Conservation (phyloP, 2,329 filamentous ascomycete genomes). For the Juglanconis sp. region DNA sequence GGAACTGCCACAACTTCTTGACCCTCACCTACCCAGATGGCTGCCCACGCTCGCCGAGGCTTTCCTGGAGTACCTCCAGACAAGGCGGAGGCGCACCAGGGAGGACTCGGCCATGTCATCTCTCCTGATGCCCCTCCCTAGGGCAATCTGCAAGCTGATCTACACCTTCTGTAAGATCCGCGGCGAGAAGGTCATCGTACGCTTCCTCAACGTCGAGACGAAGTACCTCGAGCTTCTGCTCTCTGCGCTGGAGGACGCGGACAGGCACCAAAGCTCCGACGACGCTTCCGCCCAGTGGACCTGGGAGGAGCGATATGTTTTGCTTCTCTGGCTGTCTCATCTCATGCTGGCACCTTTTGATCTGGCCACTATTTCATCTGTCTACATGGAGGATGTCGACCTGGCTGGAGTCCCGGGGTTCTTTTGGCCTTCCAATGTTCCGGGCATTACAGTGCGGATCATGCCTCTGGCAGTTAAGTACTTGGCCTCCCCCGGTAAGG, state of each 20-base stretch:
- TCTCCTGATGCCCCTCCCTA: conserved; percentile 55
- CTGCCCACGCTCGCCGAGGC: conserved; percentile 72
- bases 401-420: conserved; percentile 45
- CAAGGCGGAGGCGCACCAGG: conserved; percentile 37
- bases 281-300: conserved; percentile 41
- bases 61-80: conserved; percentile 65
- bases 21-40: conserved; percentile 74
- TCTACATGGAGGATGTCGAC: conserved; percentile 45
- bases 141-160: conserved; percentile 73
- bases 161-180: conserved; percentile 94
- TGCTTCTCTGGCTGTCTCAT: conserved; percentile 84
- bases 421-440: conserved; percentile 56
- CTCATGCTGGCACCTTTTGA: conserved; percentile 86
- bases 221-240: conserved; percentile 79
- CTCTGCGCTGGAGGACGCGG: conserved; percentile 64
- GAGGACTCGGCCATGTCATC: conserved; percentile 26
- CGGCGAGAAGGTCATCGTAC: conserved; percentile 86
- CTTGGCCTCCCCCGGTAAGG: conserved; percentile 75
- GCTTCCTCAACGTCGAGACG: conserved; percentile 88
- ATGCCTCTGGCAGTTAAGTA: conserved; percentile 69
- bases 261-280: conserved; percentile 25
- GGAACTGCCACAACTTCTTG: conserved; percentile 89
- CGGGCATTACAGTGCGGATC: conserved; percentile 67
- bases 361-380: conserved; percentile 75
- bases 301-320: conserved; percentile 88